Base-by-base conservation (phyloP, 1,139 yeast genomes). In the Sugiyamaella neomexicana region DNA sequence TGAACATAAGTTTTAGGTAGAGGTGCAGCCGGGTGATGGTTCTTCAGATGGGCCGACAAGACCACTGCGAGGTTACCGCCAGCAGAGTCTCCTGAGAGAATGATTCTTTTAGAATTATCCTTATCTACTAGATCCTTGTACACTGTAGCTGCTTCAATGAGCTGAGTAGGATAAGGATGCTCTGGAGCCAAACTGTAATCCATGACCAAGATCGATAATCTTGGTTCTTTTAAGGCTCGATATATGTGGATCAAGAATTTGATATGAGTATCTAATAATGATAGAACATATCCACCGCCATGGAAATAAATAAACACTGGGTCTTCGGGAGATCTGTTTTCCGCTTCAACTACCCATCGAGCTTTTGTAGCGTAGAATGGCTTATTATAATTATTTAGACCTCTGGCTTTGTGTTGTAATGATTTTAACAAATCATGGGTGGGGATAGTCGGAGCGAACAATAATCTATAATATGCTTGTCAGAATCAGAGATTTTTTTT, bases 1-100 rank as follows among this genome's bases (percentile, higher is more conserved):
- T 50, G 53, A 8, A 45, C 51, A 45, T 50, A 48, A 2, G 53
- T 40, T 6, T 25, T 40, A 9, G 51, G 51, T 12, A 47, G 38
- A 10, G 45, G 45, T 17, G 45, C 45, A 17, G 27, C 51, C 12
- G 51, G 51, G 17, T 47, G 51, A 39, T 47, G 51, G 12, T 47
- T 27, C 32, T 46, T 48, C 36, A 72, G 61, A 57, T 67, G 73
- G 54, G 76, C 68, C 12, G 68, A 60, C n/a, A 75, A 51, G 2
- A 70, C 67, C 12, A 72, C 59, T 13, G 71, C 63, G 59, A 76
- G 63, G 60, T 77, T 77, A 6, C 70, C 77, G 15, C 81, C 80
- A 13, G 78, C 78, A 2, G 80, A 75, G 58, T 76, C 81, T 6
- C 80, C 80, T 42, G 73, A 54, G 6, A 76, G 58, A 37, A 67